Percentiles rank a stretch among this genome's conserved stretches.
These are phyloP conservation scores for Malus sieversii DNA, from an alignment of 306 rosid genomes.

Conservation along the genomic window DNA sequence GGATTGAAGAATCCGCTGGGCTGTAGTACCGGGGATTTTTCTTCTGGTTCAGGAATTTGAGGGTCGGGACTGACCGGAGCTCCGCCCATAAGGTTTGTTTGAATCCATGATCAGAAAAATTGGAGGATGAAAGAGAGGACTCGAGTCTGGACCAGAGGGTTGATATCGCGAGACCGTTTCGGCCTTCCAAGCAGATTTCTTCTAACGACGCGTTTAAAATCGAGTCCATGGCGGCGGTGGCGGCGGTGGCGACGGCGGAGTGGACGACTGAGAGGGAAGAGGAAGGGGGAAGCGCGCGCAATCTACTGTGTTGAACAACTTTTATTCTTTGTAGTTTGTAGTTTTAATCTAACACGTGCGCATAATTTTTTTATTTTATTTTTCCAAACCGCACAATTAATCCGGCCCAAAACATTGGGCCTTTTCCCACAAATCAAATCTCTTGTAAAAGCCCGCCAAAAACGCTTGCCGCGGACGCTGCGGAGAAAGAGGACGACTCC, in stretches of 20 bases:
- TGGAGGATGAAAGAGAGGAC: slow-evolving; percentile 20
- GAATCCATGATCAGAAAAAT: slow-evolving; percentile 32
- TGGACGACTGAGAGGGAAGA: too few species aligned
- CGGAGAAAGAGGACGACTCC: too few species aligned
- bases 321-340: too few species aligned
- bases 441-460: not conserved
- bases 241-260: not conserved
- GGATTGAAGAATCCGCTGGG: slow-evolving; percentile 32
- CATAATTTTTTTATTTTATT: too few species aligned
- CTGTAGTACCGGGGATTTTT: not conserved
- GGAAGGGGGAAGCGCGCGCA: not conserved
- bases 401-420: not conserved
- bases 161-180: slow-evolving; percentile 23
- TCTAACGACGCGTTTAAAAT: slow-evolving; percentile 30
- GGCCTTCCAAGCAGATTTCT: slow-evolving; percentile 40
- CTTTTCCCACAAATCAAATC: too few species aligned
- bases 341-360: too few species aligned
- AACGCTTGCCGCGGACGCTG: not conserved
- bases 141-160: slow-evolving; percentile 34
- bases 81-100: slow-evolving; percentile 48
- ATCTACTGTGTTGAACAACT: too few species aligned
- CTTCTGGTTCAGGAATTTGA: slow-evolving; percentile 33
- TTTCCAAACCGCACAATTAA: too few species aligned
- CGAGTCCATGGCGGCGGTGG: slow-evolving; percentile 24
- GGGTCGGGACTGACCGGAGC: slow-evolving; percentile 54